These are phyloP conservation scores for Botrytis tulipae DNA, from an alignment of 2,329 filamentous ascomycete genomes.

Conservation along the genomic window DNA sequence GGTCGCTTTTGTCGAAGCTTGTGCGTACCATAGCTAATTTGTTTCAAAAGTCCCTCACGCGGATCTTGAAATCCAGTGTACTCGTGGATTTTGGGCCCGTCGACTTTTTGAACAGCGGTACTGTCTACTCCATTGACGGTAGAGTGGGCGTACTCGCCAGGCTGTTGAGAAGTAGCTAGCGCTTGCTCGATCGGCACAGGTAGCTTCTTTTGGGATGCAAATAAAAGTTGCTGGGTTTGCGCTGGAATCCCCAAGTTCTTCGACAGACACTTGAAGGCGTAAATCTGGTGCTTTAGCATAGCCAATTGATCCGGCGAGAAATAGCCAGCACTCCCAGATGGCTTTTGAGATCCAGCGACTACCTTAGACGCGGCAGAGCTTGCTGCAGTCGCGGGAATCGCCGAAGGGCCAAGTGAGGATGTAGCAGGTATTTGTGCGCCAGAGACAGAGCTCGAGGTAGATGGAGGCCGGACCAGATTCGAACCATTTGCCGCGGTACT, in stretches of 20 bases:
- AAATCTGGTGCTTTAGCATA: slow-evolving; percentile 79
- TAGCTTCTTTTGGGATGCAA: slow-evolving; percentile 64
- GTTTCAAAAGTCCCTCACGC: slow-evolving; percentile 47
- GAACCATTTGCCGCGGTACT: slow-evolving; percentile 56
- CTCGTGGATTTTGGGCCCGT: slow-evolving; percentile 53
- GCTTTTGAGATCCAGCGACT: slow-evolving; percentile 31
- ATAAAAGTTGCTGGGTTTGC: slow-evolving; percentile 78
- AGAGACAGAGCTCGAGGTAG: slow-evolving; percentile 35
- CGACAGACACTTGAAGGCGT: slow-evolving; percentile 84
- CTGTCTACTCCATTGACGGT: slow-evolving; percentile 41
- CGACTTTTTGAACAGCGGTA: slow-evolving; percentile 38
- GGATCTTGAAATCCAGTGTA: slow-evolving; percentile 63
- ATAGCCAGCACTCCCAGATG: slow-evolving; percentile 47
- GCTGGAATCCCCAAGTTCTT: slow-evolving; percentile 82
- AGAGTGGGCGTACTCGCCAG: slow-evolving; percentile 38
- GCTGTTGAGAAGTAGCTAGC: slow-evolving; percentile 29
- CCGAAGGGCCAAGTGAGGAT: slow-evolving; percentile 36
- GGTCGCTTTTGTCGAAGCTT: slow-evolving; percentile 70
- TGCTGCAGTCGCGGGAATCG: slow-evolving; percentile 31
- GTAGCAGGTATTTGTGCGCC: slow-evolving; percentile 29
- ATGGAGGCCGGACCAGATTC: slow-evolving; percentile 49
- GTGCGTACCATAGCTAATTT: slow-evolving; percentile 80
- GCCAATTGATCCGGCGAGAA: slow-evolving; percentile 78
- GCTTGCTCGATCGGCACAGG: slow-evolving; percentile 27
- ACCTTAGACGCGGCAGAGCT: slow-evolving; percentile 29